A percentile compares a stretch with the other conserved stretches of the same genome.
Evolutionary conservation across 306 rosid species (phyloP).

Genomic region (Ormosia emarginata): DNA sequence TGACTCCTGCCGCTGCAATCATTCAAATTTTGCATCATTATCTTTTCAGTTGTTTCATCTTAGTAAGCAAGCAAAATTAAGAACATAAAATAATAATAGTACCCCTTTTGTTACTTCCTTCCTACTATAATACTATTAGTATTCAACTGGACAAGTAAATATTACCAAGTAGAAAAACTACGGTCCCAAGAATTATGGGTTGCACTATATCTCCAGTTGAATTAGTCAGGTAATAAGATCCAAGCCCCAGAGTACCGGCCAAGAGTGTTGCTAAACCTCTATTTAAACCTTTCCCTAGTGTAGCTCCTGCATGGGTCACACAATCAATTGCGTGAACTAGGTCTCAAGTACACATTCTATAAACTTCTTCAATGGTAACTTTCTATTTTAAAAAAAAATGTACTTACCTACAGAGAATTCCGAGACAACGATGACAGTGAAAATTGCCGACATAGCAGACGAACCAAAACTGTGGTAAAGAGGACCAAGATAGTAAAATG

Average conservation of each 20-base stretch:
- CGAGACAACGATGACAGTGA: conserved; percentile 31
- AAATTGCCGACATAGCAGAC: conserved; percentile 37
- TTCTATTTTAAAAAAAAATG: background rate
- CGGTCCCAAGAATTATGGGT: conserved; percentile 14
- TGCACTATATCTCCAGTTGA: background rate
- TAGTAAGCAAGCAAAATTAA: too few species aligned
- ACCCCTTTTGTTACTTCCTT: background rate
- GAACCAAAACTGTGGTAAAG: conserved; percentile 24
- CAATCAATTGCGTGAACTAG: background rate
- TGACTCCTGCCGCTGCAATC: conserved; percentile 34
- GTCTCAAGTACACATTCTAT: background rate
- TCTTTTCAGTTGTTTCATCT: too few species aligned
- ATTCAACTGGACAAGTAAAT: background rate
- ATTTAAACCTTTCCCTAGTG: conserved; percentile 35
- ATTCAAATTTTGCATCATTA: background rate
- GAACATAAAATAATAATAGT: too few species aligned
- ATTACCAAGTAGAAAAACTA: conserved; percentile 20
- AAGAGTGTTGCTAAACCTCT: conserved; percentile 33
- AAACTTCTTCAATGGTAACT: background rate
- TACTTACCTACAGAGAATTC: conserved; percentile 44
- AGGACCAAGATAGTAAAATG: conserved; percentile 32
- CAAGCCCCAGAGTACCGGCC: conserved; percentile 30
- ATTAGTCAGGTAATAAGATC: conserved; percentile 10
- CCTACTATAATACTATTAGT: background rate
- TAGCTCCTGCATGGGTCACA: conserved; percentile 35